These are phyloP conservation scores for Asterella californica DNA, from an alignment of 225 moss, liverwort and hornwort species.

Conservation along the genomic window DNA sequence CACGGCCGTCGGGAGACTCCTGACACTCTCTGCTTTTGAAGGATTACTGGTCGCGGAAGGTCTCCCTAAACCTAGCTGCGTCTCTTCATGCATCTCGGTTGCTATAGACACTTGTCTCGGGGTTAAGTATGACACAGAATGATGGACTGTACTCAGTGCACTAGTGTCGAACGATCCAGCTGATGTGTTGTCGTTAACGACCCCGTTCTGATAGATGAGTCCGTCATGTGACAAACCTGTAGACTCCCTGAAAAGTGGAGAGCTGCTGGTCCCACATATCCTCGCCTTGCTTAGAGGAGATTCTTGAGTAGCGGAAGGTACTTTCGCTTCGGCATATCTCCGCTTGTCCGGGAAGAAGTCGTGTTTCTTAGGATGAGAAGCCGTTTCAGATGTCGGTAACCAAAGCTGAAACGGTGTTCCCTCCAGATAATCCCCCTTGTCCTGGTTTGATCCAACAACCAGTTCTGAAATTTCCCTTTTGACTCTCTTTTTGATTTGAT, in stretches of 20 bases:
- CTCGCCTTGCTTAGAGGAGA: neutral
- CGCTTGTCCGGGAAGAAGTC: conserved; percentile 23
- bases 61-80: conserved; percentile 20
- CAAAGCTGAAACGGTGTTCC: conserved; percentile 11
- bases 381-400: neutral
- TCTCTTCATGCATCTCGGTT: conserved; percentile 14
- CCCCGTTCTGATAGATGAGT: neutral
- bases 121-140: neutral
- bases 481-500: conserved; percentile 12
- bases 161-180: neutral
- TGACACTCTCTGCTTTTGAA: neutral
- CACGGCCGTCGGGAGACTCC: neutral
- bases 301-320: conserved; percentile 4
- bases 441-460: neutral
- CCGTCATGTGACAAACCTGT: neutral
- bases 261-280: conserved; percentile 11
- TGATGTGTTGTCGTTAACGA: neutral
- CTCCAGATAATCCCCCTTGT: neutral
- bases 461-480: conserved; percentile 10
- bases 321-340: neutral
- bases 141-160: neutral
- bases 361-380: conserved; percentile 18
- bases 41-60: neutral
- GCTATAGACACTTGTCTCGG: neutral
- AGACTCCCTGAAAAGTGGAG: neutral